phyloP scores from a whole-genome alignment of 345 rosid species.

The Euphorbia lathyris region DNA sequence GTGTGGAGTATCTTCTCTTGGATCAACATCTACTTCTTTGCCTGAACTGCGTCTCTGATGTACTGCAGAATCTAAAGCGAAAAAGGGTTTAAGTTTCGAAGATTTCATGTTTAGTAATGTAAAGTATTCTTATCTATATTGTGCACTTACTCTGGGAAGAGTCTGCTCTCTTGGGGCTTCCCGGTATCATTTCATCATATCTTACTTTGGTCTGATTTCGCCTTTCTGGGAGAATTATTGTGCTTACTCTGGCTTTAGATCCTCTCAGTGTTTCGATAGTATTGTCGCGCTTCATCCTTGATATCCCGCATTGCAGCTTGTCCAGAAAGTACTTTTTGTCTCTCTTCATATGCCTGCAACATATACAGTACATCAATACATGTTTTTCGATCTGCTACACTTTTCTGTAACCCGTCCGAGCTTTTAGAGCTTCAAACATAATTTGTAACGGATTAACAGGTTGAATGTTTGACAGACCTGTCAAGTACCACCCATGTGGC shows the following conservation, averaged over 20 bases:
- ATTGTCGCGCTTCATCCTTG: slow-evolving; percentile 43
- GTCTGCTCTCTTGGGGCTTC: slow-evolving; percentile 13
- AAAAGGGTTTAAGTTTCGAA: not conserved
- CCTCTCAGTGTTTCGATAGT: slow-evolving; percentile 38
- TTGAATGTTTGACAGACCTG: slow-evolving; percentile 32
- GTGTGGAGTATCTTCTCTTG: slow-evolving; percentile 19
- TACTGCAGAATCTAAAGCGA: slow-evolving; percentile 26
- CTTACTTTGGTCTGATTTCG: slow-evolving; percentile 20
- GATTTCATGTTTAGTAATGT: not conserved
- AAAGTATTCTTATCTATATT: not conserved
- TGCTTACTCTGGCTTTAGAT: slow-evolving; percentile 18
- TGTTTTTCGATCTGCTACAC: not conserved
- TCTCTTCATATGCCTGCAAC: slow-evolving; percentile 53
- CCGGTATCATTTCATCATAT: slow-evolving; percentile 63
- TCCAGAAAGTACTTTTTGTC: slow-evolving; percentile 43
- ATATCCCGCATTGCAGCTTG: slow-evolving; percentile 50
- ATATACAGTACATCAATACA: not conserved
- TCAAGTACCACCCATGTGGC: slow-evolving; percentile 61
- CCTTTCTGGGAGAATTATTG: slow-evolving; percentile 4
- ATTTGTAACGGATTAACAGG: not conserved
- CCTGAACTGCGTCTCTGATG: slow-evolving; percentile 13
- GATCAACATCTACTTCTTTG: slow-evolving; percentile 20
- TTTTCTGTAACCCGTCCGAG: not conserved
- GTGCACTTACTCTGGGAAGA: slow-evolving; percentile 29
- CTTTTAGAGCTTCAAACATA: not conserved